A percentile compares a stretch with the other conserved stretches of the same genome.
Evolutionary conservation across 140 eudicot genomes (phyloP).

Genomic region (Cichorium intybus): DNA sequence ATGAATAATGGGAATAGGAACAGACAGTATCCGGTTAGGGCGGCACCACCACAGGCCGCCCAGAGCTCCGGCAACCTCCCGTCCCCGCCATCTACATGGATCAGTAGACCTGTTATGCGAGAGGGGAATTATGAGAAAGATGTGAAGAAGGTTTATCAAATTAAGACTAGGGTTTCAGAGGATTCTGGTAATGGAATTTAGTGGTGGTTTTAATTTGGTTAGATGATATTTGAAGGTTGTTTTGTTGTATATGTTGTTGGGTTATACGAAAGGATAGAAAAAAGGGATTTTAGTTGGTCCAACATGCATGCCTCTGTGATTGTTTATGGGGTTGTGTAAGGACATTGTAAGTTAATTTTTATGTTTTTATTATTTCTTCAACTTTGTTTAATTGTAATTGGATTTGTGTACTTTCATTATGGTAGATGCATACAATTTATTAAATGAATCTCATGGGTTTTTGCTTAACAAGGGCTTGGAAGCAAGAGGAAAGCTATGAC

Average conservation of each 20-base stretch:
- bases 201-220: neutral
- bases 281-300: conserved; percentile 3
- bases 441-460: neutral
- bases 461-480: neutral
- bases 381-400: neutral
- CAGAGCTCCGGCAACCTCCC: conserved; percentile 54
- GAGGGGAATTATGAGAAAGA: conserved; percentile 29
- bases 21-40: conserved; percentile 22
- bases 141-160: conserved; percentile 53
- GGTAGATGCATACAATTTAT: neutral
- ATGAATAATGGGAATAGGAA: conserved; percentile 28
- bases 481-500: too few species aligned
- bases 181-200: conserved; percentile 29
- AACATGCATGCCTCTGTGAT: conserved; percentile 2
- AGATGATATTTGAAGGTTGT: conserved; percentile 14
- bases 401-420: neutral
- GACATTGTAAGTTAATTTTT: conserved; percentile 10
- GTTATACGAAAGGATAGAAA: conserved; percentile 21
- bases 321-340: conserved; percentile 18
- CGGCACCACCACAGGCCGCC: conserved; percentile 27
- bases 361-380: conserved; percentile 1
- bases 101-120: conserved; percentile 32
- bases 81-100: conserved; percentile 68
- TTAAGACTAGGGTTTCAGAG: conserved; percentile 37
- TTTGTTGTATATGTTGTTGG: conserved; percentile 21